Conservation (phyloP, 495 filamentous ascomycete species). For the Amniculicola lignicola region DNA sequence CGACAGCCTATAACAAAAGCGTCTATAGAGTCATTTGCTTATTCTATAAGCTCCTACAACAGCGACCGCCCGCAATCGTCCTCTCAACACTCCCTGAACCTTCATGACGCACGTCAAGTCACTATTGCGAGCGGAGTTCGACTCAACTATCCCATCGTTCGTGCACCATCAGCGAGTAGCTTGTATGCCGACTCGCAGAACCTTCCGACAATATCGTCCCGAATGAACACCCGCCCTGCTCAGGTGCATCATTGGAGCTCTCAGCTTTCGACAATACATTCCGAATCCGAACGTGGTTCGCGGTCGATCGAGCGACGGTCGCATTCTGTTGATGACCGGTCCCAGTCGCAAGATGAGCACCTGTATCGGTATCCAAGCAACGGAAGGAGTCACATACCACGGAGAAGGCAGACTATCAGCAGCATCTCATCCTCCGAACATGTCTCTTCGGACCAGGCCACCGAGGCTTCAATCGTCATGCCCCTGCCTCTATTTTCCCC, state of each 20-base stretch:
- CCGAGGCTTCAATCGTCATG: conserved; percentile 28
- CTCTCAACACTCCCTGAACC: conserved; percentile 25
- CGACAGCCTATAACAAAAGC: conserved; percentile 8
- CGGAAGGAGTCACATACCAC: conserved; percentile 5
- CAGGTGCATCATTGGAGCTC: conserved; percentile 38
- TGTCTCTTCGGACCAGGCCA: conserved; percentile 7
- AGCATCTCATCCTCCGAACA: conserved; percentile 32
- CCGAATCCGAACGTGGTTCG: conserved; percentile 38
- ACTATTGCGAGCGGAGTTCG: conserved; percentile 34
- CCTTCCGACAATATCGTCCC: conserved; percentile 34
- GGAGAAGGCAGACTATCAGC: conserved; percentile 27
- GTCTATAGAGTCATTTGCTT: conserved; percentile 34
- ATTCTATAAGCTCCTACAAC: conserved; percentile 18
- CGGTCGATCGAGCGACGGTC: conserved; percentile 28
- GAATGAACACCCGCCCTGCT: conserved; percentile 34
- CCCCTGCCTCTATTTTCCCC: conserved; percentile 34
- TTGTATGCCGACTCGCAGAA: conserved; percentile 35
- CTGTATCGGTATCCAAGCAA: too few species aligned
- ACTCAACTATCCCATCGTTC: conserved; percentile 37
- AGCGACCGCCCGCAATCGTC: conserved; percentile 30
- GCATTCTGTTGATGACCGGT: conserved; percentile 15
- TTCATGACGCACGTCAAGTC: conserved; percentile 33
- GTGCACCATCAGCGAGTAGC: conserved; percentile 34
- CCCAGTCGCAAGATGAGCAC: conserved; percentile 17
- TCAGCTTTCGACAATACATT: conserved; percentile 42